These are phyloP conservation scores for Saccharomycopsis sp. DNA, from an alignment of 805 yeast species.

Conservation along the genomic window DNA sequence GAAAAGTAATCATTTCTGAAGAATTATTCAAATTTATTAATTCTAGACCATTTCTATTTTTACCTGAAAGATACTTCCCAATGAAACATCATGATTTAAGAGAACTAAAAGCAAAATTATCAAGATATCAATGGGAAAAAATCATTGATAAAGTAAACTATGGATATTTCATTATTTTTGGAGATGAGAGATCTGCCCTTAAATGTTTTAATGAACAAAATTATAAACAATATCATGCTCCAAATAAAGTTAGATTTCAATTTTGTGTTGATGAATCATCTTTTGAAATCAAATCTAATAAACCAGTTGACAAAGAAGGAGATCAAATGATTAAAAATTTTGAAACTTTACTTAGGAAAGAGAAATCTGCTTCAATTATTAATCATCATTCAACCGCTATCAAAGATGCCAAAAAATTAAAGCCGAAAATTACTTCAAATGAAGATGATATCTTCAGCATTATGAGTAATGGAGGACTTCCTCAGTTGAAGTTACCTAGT, in stretches of 20 bases:
- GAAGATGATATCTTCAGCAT: slow-evolving; percentile 15
- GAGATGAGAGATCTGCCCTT: slow-evolving; percentile 45
- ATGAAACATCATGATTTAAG: slow-evolving; percentile 25
- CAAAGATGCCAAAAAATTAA: slow-evolving; percentile 38
- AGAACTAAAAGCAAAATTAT: slow-evolving; percentile 50
- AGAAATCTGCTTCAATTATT: slow-evolving; percentile 55
- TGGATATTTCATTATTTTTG: slow-evolving; percentile 69
- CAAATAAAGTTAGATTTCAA: slow-evolving; percentile 2
- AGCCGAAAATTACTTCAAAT: too few relatives aligned
- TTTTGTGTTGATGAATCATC: slow-evolving; percentile 13
- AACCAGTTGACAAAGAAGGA: slow-evolving; percentile 46
- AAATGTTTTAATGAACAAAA: slow-evolving; percentile 51
- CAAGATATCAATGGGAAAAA: slow-evolving; percentile 54
- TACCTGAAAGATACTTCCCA: slow-evolving; percentile 40
- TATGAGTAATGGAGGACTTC: slow-evolving; percentile 8
- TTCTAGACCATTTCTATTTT: slow-evolving; percentile 47
- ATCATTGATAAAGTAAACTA: slow-evolving; percentile 43
- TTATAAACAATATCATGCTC: slow-evolving; percentile 34
- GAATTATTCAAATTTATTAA: slow-evolving; percentile 40
- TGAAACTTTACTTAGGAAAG: slow-evolving; percentile 51
- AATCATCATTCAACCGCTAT: slow-evolving; percentile 47
- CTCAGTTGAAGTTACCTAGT: slow-evolving; percentile 21
- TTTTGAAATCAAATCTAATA: slow-evolving; percentile 5
- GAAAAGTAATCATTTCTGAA: slow-evolving; percentile 30
- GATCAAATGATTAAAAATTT: slow-evolving; percentile 51